These are phyloP conservation scores for Centella asiatica DNA, from an alignment of 129 eudicot genomes.

Conservation along the genomic window DNA sequence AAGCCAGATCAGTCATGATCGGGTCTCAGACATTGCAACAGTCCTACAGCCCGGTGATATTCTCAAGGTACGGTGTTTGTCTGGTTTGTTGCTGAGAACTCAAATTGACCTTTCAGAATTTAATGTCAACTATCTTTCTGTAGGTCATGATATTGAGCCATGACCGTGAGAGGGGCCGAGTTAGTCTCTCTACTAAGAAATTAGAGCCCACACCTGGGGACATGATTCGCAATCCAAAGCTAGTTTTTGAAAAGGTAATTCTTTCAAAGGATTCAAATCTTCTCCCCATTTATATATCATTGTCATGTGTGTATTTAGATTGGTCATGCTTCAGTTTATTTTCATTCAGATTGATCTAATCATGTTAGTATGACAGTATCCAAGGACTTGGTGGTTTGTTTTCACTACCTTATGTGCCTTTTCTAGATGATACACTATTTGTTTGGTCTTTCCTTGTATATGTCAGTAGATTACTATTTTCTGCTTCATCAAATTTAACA, in stretches of 20 bases:
- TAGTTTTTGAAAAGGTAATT: constrained; percentile 85
- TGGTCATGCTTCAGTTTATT: not conserved
- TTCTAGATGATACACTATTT: too few species aligned
- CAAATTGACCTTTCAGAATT: not conserved
- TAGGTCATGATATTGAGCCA: constrained; percentile 94
- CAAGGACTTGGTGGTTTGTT: too few species aligned
- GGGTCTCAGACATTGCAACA: constrained; percentile 80
- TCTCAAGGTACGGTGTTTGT: constrained; percentile 47
- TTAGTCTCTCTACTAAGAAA: constrained; percentile 91
- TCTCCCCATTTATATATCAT: too few species aligned
- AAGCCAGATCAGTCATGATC: constrained; percentile 96
- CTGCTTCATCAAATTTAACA: not conserved
- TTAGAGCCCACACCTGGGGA: constrained; percentile 96
- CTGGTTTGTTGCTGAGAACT: not conserved
- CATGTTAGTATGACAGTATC: too few species aligned
- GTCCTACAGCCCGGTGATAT: constrained; percentile 93
- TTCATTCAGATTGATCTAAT: not conserved
- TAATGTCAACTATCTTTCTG: constrained; percentile 1
- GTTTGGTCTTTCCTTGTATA: not conserved
- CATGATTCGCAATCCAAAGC: constrained; percentile 93
- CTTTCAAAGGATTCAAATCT: not conserved
- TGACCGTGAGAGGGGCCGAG: constrained; percentile 92
- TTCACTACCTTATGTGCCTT: too few species aligned
- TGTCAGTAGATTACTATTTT: not conserved
- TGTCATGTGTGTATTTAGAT: too few species aligned